These are phyloP conservation scores for Amorphotheca resinae DNA, from an alignment of 495 filamentous ascomycete species.

Conservation along the genomic window DNA sequence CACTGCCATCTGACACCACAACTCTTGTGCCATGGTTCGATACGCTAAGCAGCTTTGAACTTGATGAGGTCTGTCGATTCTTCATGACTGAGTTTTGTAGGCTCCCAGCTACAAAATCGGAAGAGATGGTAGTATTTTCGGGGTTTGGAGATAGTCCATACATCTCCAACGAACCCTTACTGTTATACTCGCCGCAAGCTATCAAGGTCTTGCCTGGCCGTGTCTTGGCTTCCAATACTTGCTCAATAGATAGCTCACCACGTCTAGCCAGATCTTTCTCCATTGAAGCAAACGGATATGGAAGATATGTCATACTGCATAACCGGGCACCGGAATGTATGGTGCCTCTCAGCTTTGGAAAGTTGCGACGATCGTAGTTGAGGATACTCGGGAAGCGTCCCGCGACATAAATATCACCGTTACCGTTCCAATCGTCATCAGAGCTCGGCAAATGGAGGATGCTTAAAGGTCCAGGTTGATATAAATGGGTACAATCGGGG, in stretches of 20 bases:
- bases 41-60: conserved; percentile 72
- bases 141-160: conserved; percentile 46
- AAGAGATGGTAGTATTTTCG: conserved; percentile 25
- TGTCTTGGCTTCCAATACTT: conserved; percentile 37
- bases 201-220: conserved; percentile 48
- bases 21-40: conserved; percentile 75
- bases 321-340: conserved; percentile 76
- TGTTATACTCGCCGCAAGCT: conserved; percentile 90
- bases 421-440: conserved; percentile 33
- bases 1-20: conserved; percentile 73
- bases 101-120: conserved; percentile 23
- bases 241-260: conserved; percentile 38
- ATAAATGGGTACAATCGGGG: conserved; percentile 56
- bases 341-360: conserved; percentile 63
- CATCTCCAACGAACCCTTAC: conserved; percentile 80
- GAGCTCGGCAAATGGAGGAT: conserved; percentile 63
- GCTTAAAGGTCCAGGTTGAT: conserved; percentile 69
- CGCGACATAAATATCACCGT: conserved; percentile 64
- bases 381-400: conserved; percentile 86
- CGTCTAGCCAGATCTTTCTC: conserved; percentile 40
- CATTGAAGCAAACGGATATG: conserved; percentile 48
- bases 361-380: conserved; percentile 78
- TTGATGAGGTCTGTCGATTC: conserved; percentile 75
- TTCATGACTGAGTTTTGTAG: conserved; percentile 36
- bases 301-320: conserved; percentile 63